phyloP scores from a whole-genome alignment of 2,329 filamentous ascomycete species.

The Paraphaeosphaeria minitans region DNA sequence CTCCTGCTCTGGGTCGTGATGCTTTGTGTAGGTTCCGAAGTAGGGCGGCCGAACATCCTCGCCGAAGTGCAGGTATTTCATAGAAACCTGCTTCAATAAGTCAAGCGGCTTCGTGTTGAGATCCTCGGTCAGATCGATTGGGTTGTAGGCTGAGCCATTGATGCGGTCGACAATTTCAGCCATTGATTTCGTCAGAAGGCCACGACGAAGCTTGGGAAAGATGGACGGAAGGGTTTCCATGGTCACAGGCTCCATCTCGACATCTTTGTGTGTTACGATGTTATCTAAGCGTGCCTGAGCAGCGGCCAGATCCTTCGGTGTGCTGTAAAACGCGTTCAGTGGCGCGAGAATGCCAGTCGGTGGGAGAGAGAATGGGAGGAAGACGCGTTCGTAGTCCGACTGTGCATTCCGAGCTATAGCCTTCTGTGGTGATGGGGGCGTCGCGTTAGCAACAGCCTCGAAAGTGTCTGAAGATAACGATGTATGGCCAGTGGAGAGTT shows the following conservation, averaged over 20 bases:
- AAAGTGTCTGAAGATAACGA: slow-evolving; percentile 31
- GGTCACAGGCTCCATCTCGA: slow-evolving; percentile 20
- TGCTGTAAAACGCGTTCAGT: slow-evolving; percentile 44
- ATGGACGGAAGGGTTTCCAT: slow-evolving; percentile 23
- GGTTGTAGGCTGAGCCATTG: slow-evolving; percentile 48
- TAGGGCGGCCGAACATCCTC: slow-evolving; percentile 71
- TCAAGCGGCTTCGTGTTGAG: slow-evolving; percentile 35
- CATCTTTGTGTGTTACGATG: slow-evolving; percentile 24
- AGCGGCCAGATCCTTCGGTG: slow-evolving; percentile 32
- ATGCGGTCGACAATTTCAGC: slow-evolving; percentile 51
- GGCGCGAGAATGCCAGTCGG: slow-evolving; percentile 73
- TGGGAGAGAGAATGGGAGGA: slow-evolving; percentile 81
- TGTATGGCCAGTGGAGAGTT: slow-evolving; percentile 33
- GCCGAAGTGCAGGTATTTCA: slow-evolving; percentile 67
- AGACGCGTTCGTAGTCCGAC: slow-evolving; percentile 63
- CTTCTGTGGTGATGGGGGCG: slow-evolving; percentile 44
- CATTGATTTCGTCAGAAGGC: slow-evolving; percentile 29
- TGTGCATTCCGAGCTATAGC: slow-evolving; percentile 36
- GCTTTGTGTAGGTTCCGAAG: slow-evolving; percentile 71
- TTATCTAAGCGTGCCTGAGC: slow-evolving; percentile 36
- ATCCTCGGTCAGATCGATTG: slow-evolving; percentile 52
- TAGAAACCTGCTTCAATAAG: slow-evolving; percentile 60
- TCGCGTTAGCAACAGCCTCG: slow-evolving; percentile 31
- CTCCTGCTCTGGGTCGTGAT: slow-evolving; percentile 53
- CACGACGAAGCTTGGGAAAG: slow-evolving; percentile 24